Base-by-base conservation (phyloP, 257 asterid species). In the Solanum virginianum region DNA sequence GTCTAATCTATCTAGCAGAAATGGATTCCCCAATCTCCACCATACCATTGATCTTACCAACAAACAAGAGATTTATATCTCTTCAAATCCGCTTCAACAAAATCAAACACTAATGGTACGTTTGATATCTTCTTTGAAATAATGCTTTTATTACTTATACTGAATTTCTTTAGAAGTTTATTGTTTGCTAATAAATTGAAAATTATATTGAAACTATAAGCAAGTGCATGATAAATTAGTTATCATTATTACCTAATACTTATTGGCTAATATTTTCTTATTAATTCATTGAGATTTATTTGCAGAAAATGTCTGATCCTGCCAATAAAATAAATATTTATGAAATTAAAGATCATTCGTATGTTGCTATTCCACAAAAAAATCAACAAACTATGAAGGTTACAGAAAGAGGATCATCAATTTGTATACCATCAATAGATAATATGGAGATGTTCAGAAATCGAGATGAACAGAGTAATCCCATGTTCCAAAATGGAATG, bases 261-360 rank as follows among this genome's bases (percentile, higher is more conserved):
- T 4, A 11, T 71, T 47, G 7, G 10, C n/a, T n/a, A 72, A 74
- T 12, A 69, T 26, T 0, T 0, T 65, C 72, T 7, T 29, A 6
- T 66, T 17, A 39, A 66, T 15, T 66, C 47, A 66, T 8, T 29
- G n/a, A 9, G 24, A 68, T 36, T 69, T 69, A 69, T 49, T 77
- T 95, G 98, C 98, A 91, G 10, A 98, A 91, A 85, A 16, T 7
- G 5, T 18, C 22, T 66, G 22, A 0, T 6, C 12, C 47, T 32
- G 0, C 0, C 6, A 29, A 16, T 6, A 17, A 32, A 6, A 32
- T 32, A 29, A 66, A 66, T 11, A n/a, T 66, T 66, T 32, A 32
- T 8, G 13, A 16, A 16, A 10, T 66, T 32, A 47, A 66, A 66
- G 20, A 41, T 66, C 13, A 29, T 29, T 8, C n/a, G 84, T 94